Conservation (phyloP, 164 flowering plant species). For the Nelumbo lutea region DNA sequence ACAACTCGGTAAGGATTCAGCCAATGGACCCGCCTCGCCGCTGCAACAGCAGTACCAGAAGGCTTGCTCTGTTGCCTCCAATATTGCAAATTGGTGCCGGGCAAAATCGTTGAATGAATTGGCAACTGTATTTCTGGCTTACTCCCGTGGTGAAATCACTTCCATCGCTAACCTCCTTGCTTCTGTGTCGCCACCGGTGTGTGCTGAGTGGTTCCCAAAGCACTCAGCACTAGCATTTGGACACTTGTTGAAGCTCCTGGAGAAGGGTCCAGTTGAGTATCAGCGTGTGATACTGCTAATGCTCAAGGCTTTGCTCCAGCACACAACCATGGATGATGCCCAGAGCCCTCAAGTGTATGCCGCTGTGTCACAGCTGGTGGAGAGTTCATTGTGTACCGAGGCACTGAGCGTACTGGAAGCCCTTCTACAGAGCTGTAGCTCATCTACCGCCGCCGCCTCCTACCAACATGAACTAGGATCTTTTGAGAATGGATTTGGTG, state of each 20-base stretch:
- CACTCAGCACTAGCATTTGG: conserved; percentile 97
- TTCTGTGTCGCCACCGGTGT: conserved; percentile 79
- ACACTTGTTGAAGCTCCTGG: conserved; percentile 74
- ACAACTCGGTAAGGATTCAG: conserved; percentile 64
- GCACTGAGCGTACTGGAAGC: conserved; percentile 95
- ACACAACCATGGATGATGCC: conserved; percentile 94
- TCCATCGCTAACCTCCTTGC: conserved; percentile 67
- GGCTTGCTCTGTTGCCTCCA: conserved; percentile 81
- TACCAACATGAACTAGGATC: conserved; percentile 52
- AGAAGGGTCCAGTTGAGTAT: conserved; percentile 91
- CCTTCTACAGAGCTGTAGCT: conserved; percentile 89
- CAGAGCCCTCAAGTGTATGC: conserved; percentile 98
- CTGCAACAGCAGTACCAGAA: conserved; percentile 73
- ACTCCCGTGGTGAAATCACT: conserved; percentile 74
- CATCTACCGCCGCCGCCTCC: conserved; percentile 54
- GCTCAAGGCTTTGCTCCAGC: conserved; percentile 96
- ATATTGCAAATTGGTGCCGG: conserved; percentile 78
- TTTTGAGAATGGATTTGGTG: conserved; percentile 56
- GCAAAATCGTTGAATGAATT: conserved; percentile 78
- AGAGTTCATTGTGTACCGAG: conserved; percentile 95
- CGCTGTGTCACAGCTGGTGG: conserved; percentile 92
- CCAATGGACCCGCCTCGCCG: conserved; percentile 50
- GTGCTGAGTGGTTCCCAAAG: conserved; percentile 94
- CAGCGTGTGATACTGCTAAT: conserved; percentile 87
- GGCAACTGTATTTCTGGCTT: conserved; percentile 67